Percentiles rank a stretch among this genome's conserved stretches.
phyloP scores from a whole-genome alignment of 164 flowering plant species.

The Vitis vinifera region ASM3070453v1 NC_081818.1:1615501-1616000 shows the following conservation, averaged over 20 bases:
- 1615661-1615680: constrained; percentile 44
- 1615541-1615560: too few relatives aligned
- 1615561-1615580: too few relatives aligned
- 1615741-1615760: constrained; percentile 6
- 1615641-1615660: constrained; percentile 40
- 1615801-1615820: constrained; percentile 6
- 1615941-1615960: constrained; percentile 32
- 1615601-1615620: background rate
- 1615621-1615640: background rate
- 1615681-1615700: constrained; percentile 45
- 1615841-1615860: constrained; percentile 52
- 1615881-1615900: constrained; percentile 51
- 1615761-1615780: background rate
- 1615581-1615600: background rate
- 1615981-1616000: background rate
- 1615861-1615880: constrained; percentile 52
- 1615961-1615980: constrained; percentile 28
- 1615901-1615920: constrained; percentile 56
- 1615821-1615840: constrained; percentile 30
- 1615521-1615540: too few relatives aligned
- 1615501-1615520: too few relatives aligned
- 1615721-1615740: constrained; percentile 46
- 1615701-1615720: constrained; percentile 44
- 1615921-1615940: constrained; percentile 49
- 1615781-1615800: background rate